These are phyloP conservation scores for Malus fusca DNA, from an alignment of 306 rosid species.

Conservation along the genomic window DNA sequence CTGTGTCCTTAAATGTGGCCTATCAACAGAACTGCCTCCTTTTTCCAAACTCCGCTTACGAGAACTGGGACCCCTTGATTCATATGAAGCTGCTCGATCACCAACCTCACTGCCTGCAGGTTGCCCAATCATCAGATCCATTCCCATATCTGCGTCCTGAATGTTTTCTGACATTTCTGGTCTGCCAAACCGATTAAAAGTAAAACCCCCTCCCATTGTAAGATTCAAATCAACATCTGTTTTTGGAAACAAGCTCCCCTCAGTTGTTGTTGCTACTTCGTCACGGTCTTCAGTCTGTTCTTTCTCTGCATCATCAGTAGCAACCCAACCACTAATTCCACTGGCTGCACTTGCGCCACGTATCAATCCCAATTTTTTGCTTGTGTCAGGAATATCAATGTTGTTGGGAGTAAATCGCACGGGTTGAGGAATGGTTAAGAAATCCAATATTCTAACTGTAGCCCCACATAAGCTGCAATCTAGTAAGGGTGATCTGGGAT, in stretches of 20 bases:
- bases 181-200: slow-evolving; percentile 53
- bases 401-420: slow-evolving; percentile 60
- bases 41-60: slow-evolving; percentile 83
- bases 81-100: slow-evolving; percentile 90
- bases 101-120: slow-evolving; percentile 98
- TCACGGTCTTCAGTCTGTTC: slow-evolving; percentile 92
- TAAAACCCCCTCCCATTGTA: slow-evolving; percentile 77
- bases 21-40: slow-evolving; percentile 84
- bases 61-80: slow-evolving; percentile 97
- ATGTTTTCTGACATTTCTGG: slow-evolving; percentile 56
- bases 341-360: slow-evolving; percentile 99
- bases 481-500: slow-evolving; percentile 68
- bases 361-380: slow-evolving; percentile 88
- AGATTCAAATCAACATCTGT: slow-evolving; percentile 83
- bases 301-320: slow-evolving; percentile 77
- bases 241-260: slow-evolving; percentile 37
- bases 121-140: slow-evolving; percentile 94
- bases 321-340: slow-evolving; percentile 95
- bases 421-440: slow-evolving; percentile 75
- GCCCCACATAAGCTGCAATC: slow-evolving; percentile 98
- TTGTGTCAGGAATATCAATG: slow-evolving; percentile 70
- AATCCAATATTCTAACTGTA: slow-evolving; percentile 74
- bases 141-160: slow-evolving; percentile 81
- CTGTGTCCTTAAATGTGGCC: slow-evolving; percentile 60
- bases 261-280: slow-evolving; percentile 86